Evolutionary conservation across 148 eudicot species (phyloP), one percentile per base, ranked within the genome.

Genomic region (Pouteria glomerata): DNA sequence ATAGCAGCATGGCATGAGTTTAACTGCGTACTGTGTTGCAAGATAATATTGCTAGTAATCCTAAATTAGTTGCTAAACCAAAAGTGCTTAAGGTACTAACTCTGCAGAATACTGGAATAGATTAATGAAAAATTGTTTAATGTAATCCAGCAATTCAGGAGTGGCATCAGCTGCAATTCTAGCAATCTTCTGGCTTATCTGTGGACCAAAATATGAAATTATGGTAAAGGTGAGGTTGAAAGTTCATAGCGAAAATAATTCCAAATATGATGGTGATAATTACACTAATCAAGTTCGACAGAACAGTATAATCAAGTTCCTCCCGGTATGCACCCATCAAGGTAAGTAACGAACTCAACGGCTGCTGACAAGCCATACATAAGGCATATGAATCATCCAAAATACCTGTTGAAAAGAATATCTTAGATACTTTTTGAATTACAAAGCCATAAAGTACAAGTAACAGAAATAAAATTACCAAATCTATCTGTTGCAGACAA

Each of bases 271-370:
- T 42, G 52, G 56, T 21, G 58, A 74, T 67, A 64, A 73, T 78
- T 92, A 95, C 99, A 72, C 60, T 79, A 59, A 91, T 89, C 74
- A 95, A 77, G 77, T 91, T 85, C 53, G 96, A 91, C 55, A 95
- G 86, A 48, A 91, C 97, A 58, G 97, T 91, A 73, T 95, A 92
- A 30, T 95, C 97, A 58, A 79, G 86, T 78, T 95, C 99, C 82
- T 81, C 93, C 73, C 81, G 84, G 71, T 78, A 95, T 63, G 99
- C 86, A 48, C 85, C 79, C 88, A 95, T 86, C 90, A 95, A 82
- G 51, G 89, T 84, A 70, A 92, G 89, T 73, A 95, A 83, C 56
- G 94, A 83, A 16, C 85, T 71, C 80, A 90, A 75, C 58, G 93
- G 78, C 80, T 81, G 83, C 65, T 88, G 86, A 66, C 96, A 85